Conservation (phyloP, 768 basidiomycete species). For the Pleurotus ostreatus region DNA sequence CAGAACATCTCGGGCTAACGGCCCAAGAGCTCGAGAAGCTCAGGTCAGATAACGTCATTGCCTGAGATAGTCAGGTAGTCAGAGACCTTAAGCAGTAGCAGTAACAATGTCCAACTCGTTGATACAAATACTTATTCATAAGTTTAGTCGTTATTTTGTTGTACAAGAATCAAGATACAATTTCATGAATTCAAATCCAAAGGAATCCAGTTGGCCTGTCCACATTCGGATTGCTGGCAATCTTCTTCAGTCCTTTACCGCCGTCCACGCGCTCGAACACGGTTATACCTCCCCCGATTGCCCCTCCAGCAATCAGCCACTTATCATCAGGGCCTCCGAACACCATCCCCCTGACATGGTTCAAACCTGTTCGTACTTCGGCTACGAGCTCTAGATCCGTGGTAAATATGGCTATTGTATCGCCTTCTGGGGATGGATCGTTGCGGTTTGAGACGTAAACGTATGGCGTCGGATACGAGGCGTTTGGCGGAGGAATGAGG, state of each 20-base stretch:
- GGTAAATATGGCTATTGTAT: conserved; percentile 68
- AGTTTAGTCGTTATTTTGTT: no score
- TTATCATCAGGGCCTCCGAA: conserved; percentile 60
- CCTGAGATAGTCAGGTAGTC: conserved; percentile 16
- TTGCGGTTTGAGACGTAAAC: conserved; percentile 77
- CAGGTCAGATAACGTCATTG: conserved; percentile 38
- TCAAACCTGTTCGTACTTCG: conserved; percentile 67
- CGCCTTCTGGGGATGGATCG: conserved; percentile 64
- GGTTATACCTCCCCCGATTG: conserved; percentile 61
- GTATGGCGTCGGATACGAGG: conserved; percentile 49
- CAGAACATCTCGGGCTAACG: conserved; percentile 36
- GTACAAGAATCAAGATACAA: no score
- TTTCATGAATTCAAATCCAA: conserved; percentile 29
- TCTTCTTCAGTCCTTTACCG: conserved; percentile 48
- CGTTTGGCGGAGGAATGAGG: conserved; percentile 51
- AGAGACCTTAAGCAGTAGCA: no score
- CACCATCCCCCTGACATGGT: conserved; percentile 64
- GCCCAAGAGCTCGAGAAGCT: conserved; percentile 32
- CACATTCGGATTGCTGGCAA: conserved; percentile 43
- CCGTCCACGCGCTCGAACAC: conserved; percentile 63
- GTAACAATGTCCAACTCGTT: no score
- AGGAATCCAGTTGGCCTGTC: conserved; percentile 53
- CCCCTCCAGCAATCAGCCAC: conserved; percentile 66
- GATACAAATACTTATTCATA: no score
- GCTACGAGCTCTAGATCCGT: conserved; percentile 48